Evolutionary conservation across 768 basidiomycete species (phyloP).

Genomic region (Agrocybe chaxingu): DNA sequence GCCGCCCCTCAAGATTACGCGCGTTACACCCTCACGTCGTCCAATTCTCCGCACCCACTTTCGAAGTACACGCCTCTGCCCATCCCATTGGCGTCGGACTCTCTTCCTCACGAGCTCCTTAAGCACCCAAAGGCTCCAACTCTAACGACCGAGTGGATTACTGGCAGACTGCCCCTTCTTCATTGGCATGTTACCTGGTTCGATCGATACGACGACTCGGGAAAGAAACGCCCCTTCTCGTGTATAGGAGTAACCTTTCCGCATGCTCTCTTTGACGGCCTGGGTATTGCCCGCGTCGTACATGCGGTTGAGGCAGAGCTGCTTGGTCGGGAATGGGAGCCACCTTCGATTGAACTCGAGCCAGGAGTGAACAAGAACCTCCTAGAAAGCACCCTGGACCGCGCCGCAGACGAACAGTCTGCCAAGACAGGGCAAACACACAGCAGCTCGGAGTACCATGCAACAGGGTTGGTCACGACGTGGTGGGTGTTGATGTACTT

Average conservation of each 20-base stretch:
- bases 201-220: too few species aligned
- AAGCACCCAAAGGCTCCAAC: too few species aligned
- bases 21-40: too few species aligned
- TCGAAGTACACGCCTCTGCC: too few species aligned
- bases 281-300: neutral
- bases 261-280: constrained; percentile 1
- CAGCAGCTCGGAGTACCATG: neutral
- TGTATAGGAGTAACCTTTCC: neutral
- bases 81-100: too few species aligned
- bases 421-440: neutral
- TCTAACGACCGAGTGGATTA: too few species aligned
- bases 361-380: neutral
- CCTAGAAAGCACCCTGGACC: neutral
- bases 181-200: too few species aligned
- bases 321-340: neutral
- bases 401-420: neutral
- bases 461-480: neutral
- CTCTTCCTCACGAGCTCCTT: too few species aligned
- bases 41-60: too few species aligned
- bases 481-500: too few species aligned
- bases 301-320: constrained; percentile 1
- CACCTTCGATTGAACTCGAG: neutral
- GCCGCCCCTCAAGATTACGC: too few species aligned
- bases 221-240: neutral
- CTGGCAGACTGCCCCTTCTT: too few species aligned